Conservation (phyloP, 208 protist genomes). For the Porcisia hertigi region DNA sequence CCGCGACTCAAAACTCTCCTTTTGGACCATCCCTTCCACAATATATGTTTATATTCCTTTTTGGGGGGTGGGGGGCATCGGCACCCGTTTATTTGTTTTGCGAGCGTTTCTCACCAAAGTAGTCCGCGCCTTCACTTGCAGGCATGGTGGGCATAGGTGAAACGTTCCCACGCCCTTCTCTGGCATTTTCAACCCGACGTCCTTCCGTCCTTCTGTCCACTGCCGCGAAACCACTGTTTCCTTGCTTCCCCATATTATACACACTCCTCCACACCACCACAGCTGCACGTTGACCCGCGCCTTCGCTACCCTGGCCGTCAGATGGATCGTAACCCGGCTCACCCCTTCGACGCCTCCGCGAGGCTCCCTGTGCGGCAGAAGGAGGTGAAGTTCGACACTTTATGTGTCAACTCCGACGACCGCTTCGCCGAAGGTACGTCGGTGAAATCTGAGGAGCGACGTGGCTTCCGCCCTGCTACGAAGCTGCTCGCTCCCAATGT, state of each 20-base stretch:
- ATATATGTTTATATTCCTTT: not conserved
- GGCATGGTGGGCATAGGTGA: not conserved
- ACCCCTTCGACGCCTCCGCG: slow-evolving; percentile 22
- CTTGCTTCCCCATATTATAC: not conserved
- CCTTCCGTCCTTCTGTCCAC: not conserved
- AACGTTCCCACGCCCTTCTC: not conserved
- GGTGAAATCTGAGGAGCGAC: slow-evolving; percentile 22
- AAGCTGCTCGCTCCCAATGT: slow-evolving; percentile 19
- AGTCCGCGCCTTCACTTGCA: not conserved
- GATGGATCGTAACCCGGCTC: slow-evolving; percentile 19
- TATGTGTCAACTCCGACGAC: slow-evolving; percentile 14
- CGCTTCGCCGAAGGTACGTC: slow-evolving; percentile 20
- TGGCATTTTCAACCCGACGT: not conserved
- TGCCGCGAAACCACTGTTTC: not conserved
- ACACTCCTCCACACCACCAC: not conserved
- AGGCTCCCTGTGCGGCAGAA: slow-evolving; percentile 47
- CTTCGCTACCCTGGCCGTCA: not conserved
- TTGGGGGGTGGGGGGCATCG: not conserved
- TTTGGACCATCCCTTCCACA: too few relatives aligned
- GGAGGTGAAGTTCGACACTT: slow-evolving; percentile 56
- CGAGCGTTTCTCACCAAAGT: not conserved
- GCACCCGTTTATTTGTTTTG: not conserved
- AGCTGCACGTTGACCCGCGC: not conserved
- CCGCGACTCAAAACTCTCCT: too few relatives aligned
- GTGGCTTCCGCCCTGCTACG: slow-evolving; percentile 28